Evolutionary conservation across 2,329 filamentous ascomycete genomes (phyloP).

Genomic region (Lasiodiplodia gonubiensis): DNA sequence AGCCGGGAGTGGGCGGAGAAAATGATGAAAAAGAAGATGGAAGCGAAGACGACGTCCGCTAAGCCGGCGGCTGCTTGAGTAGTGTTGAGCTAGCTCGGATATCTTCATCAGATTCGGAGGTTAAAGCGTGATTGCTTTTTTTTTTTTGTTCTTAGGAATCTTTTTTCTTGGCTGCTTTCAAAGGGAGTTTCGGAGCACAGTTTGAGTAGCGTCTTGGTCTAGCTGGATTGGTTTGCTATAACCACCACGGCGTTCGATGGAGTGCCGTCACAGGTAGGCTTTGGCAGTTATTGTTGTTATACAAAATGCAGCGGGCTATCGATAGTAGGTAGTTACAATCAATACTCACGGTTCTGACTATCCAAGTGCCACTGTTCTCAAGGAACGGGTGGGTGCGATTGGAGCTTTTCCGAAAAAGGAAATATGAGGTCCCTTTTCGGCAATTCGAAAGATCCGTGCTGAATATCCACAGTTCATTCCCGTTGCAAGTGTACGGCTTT

Average conservation of each 20-base stretch:
- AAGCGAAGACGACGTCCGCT: slow-evolving; percentile 19
- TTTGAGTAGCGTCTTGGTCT: background rate
- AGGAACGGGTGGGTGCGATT: background rate
- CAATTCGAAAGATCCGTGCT: background rate
- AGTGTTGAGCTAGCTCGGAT: background rate
- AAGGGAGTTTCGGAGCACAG: background rate
- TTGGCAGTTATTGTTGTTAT: background rate
- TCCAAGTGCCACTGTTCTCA: background rate
- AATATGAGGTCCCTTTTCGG: background rate
- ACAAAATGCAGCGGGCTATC: background rate
- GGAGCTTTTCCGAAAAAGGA: slow-evolving; percentile 10
- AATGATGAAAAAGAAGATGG: slow-evolving; percentile 49
- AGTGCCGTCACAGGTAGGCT: background rate
- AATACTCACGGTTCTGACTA: background rate
- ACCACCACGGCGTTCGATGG: background rate
- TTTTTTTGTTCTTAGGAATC: background rate
- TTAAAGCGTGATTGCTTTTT: background rate
- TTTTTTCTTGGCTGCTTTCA: background rate
- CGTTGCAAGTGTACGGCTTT: background rate
- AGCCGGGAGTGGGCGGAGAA: slow-evolving; percentile 58
- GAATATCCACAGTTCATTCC: background rate
- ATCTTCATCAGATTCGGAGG: background rate
- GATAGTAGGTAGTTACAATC: background rate
- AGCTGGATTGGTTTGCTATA: background rate
- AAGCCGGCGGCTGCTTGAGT: slow-evolving; percentile 27